These are phyloP conservation scores for Cichorium intybus DNA, from an alignment of 140 eudicot genomes.

Conservation along the genomic window DNA sequence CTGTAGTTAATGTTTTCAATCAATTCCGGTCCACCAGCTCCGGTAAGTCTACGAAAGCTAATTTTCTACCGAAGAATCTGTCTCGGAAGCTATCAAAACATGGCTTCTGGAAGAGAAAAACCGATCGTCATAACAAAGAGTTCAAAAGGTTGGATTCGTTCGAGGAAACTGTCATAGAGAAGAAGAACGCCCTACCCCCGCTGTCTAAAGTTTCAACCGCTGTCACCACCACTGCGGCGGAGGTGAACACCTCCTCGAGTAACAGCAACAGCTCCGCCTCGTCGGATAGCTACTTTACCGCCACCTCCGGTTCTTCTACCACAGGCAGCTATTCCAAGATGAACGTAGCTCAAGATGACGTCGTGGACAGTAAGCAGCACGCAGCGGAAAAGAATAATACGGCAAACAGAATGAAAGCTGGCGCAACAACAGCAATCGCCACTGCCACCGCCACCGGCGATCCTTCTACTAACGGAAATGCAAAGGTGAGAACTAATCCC, in stretches of 20 bases:
- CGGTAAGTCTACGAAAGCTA: conserved; percentile 14
- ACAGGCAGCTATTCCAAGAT: conserved; percentile 32
- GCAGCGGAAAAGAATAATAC: conserved; percentile 5
- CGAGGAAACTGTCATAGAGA: conserved; percentile 32
- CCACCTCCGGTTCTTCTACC: conserved; percentile 31
- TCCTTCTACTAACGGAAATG: conserved; percentile 13
- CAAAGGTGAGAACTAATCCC: conserved; percentile 41
- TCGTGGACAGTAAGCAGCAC: conserved; percentile 11
- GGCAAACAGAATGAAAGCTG: conserved; percentile 25
- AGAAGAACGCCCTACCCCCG: conserved; percentile 10
- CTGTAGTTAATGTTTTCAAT: conserved; percentile 55
- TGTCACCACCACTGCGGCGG: conserved; percentile 9
- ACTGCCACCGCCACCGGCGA: conserved; percentile 21
- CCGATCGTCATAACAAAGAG: conserved; percentile 26
- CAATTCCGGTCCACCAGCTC: conserved; percentile 40
- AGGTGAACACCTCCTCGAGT: conserved; percentile 14
- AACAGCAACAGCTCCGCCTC: conserved; percentile 40
- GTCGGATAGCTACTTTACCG: conserved; percentile 57
- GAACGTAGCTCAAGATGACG: conserved; percentile 22
- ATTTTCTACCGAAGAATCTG: conserved; percentile 37
- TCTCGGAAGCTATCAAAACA: conserved; percentile 51
- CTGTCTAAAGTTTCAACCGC: background rate
- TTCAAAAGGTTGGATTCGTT: conserved; percentile 46
- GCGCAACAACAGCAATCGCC: conserved; percentile 23
- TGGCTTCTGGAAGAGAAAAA: conserved; percentile 55